phyloP scores from a whole-genome alignment of 2,329 filamentous ascomycete species.

The Ophiostoma montium region DNA sequence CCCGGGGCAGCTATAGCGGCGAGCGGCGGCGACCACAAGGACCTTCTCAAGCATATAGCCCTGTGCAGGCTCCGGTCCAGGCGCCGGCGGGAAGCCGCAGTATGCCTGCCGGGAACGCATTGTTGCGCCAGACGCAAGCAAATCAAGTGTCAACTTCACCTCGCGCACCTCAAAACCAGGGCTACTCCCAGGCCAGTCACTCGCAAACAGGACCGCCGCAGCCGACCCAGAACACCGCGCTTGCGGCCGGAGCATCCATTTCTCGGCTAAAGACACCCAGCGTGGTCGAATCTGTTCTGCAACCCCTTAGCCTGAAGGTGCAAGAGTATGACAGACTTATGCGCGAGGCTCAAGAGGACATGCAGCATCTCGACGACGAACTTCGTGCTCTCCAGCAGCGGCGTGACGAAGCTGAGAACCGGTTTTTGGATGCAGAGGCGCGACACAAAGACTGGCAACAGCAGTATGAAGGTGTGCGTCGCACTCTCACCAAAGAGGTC shows the following conservation, averaged over 20 bases:
- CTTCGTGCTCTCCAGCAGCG: background rate
- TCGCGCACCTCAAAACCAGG: background rate
- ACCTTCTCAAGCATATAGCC: background rate
- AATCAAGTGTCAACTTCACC: background rate
- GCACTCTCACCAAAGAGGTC: background rate
- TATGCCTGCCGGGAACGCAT: background rate
- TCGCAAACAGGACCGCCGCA: background rate
- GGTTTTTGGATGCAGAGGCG: background rate
- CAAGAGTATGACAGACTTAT: conserved; percentile 1
- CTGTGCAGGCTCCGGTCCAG: background rate
- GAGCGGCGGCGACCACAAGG: background rate
- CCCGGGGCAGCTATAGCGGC: background rate
- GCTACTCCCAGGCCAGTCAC: background rate
- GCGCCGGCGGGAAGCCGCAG: background rate
- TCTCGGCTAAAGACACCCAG: background rate
- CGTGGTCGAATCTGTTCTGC: background rate
- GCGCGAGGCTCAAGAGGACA: background rate
- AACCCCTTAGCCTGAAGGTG: background rate
- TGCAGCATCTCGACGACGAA: background rate
- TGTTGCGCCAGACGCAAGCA: background rate
- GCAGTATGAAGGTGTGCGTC: background rate
- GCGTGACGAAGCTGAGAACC: background rate
- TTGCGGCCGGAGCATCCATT: background rate
- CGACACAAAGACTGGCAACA: conserved; percentile 1
- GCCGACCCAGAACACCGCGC: background rate